Conservation (phyloP, 805 yeast genomes). For the Metschnikowia dekortorum region DNA sequence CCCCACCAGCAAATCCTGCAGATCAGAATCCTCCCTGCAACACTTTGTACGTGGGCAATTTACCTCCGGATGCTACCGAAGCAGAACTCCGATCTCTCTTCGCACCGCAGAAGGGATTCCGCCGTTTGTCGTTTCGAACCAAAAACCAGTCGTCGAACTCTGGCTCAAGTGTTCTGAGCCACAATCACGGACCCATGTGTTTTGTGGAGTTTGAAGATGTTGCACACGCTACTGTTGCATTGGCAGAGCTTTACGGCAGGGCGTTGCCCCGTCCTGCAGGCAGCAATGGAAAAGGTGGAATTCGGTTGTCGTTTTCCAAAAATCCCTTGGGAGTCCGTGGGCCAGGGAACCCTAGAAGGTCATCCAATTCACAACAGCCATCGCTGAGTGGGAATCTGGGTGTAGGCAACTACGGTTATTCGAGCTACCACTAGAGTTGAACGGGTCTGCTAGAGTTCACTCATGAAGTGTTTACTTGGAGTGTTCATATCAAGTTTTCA, state of each 20-base stretch:
- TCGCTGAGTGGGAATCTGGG: slow-evolving; percentile 16
- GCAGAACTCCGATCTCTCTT: slow-evolving; percentile 84
- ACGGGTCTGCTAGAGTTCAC: too few relatives aligned
- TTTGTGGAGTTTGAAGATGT: slow-evolving; percentile 98
- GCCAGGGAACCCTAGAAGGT: slow-evolving; percentile 42
- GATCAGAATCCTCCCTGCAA: slow-evolving; percentile 99
- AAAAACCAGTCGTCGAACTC: slow-evolving; percentile 39
- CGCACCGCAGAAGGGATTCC: slow-evolving; percentile 86
- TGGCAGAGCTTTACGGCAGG: slow-evolving; percentile 90
- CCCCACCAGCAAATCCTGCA: slow-evolving; percentile 95
- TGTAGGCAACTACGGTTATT: slow-evolving; percentile 35
- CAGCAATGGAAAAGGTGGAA: slow-evolving; percentile 80
- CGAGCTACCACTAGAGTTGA: slow-evolving; percentile 23
- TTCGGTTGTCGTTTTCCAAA: slow-evolving; percentile 87
- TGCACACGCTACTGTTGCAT: slow-evolving; percentile 84
- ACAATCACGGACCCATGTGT: slow-evolving; percentile 95
- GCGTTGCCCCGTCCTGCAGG: slow-evolving; percentile 79
- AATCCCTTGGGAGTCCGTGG: slow-evolving; percentile 97
- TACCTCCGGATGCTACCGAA: slow-evolving; percentile 96
- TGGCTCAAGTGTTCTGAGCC: slow-evolving; percentile 21
- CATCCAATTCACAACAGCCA: slow-evolving; percentile 26
- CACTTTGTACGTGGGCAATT: slow-evolving; percentile 91
- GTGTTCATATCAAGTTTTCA: too few relatives aligned
- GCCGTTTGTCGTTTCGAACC: slow-evolving; percentile 86
- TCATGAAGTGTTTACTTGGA: too few relatives aligned